phyloP scores from a whole-genome alignment of 129 eudicot species.

The Ambrosia trifida region DNA sequence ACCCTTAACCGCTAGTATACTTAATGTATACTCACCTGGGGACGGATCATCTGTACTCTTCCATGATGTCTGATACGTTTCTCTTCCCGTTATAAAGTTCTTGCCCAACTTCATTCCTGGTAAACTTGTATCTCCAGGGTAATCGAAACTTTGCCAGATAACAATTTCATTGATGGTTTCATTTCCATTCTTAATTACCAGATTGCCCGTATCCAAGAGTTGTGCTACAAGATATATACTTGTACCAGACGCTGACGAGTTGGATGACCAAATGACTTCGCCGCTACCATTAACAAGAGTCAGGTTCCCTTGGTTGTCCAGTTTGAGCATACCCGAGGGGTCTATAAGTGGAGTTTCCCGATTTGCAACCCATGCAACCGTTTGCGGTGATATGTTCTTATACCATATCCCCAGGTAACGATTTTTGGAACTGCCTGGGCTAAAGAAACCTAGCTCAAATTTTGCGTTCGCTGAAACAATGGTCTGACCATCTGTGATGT shows the following conservation, averaged over 20 bases:
- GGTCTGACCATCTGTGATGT: background rate
- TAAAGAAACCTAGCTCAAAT: constrained; percentile 45
- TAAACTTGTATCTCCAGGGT: constrained; percentile 23
- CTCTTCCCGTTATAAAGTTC: constrained; percentile 25
- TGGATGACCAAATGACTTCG: constrained; percentile 31
- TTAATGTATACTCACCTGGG: constrained; percentile 25
- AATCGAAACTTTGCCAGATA: constrained; percentile 26
- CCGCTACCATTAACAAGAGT: constrained; percentile 15
- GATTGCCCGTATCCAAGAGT: constrained; percentile 34
- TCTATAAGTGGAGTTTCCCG: constrained; percentile 17
- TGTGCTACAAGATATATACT: constrained; percentile 17
- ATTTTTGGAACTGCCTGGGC: constrained; percentile 30
- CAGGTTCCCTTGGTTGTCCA: constrained; percentile 28
- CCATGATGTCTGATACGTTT: constrained; percentile 20
- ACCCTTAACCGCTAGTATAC: constrained; percentile 6
- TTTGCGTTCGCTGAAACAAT: constrained; percentile 18
- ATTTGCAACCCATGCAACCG: constrained; percentile 34
- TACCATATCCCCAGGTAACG: constrained; percentile 36
- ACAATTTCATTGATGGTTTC: background rate
- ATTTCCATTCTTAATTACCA: constrained; percentile 19
- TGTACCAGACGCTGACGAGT: constrained; percentile 14
- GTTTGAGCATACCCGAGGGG: constrained; percentile 12
- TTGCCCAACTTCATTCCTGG: constrained; percentile 23
- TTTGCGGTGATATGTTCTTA: constrained; percentile 5
- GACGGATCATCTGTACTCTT: constrained; percentile 30